Base-by-base conservation (phyloP, 257 asterid species). In the Vinca minor region DNA sequence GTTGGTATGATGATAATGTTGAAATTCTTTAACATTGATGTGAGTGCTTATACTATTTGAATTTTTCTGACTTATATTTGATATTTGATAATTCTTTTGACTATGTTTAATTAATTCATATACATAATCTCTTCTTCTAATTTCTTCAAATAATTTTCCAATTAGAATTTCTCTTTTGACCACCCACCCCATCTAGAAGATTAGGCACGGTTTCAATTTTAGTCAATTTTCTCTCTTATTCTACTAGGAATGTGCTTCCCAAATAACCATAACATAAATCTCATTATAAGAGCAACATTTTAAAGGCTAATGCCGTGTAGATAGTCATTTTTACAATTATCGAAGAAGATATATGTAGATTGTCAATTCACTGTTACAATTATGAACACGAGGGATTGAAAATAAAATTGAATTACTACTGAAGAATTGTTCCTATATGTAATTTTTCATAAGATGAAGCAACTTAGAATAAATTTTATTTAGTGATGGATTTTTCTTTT, bases 61-160 rank as follows among this genome's bases (percentile, higher is more conserved):
- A 11, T 14, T 20, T 61, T 41, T 38, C 21, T n/a, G 15, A 21
- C 32, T 11, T n/a, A n/a, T n/a, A 8, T 34, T 3, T n/a, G n/a
- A n/a, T n/a, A n/a, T n/a, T n/a, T n/a, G n/a, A 58, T 36, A 20
- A 38, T 21, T 36, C 50, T 60, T 21, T 60, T 41, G 34, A 60
- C 47, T 23, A 12, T 10, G 20, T 7, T 21, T 25, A 59, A 23
- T 36, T 38, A 38, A 31, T 2, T 13, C 18, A 11, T 35, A 58
- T 18, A 35, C 0, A 1, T 5, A 34, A 34, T 31, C 17, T 32
- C 8, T 31, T 13, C 62, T 2, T 4, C 7, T n/a, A 35, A 59
- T 21, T 38, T 6, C 14, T 57, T 57, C 26, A 2, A 34, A 7
- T 2, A 15, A 2, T 12, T 5, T 13, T 2, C 31, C 11, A 2